Evolutionary conservation across 2,329 filamentous ascomycete species (phyloP).

Genomic region (Aspergillus oerlinghausenensis): DNA sequence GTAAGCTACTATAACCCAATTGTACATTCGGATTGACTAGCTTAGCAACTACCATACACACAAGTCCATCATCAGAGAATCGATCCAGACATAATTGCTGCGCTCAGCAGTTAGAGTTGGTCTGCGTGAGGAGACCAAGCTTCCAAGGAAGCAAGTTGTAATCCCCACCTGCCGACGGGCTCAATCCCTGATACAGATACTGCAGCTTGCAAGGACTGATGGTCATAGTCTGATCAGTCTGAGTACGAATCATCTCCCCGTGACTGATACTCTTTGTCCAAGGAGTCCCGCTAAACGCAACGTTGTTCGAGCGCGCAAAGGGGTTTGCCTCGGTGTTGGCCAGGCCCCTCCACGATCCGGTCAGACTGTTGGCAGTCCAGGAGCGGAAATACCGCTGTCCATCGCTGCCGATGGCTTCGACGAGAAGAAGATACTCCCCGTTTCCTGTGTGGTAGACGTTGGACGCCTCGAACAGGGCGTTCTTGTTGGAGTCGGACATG

Average conservation of each 20-base stretch:
- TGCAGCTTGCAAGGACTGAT: constrained; percentile 62
- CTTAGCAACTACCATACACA: no score
- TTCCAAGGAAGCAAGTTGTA: constrained; percentile 53
- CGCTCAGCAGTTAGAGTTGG: background rate
- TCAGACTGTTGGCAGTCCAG: constrained; percentile 56
- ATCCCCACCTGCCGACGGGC: constrained; percentile 38
- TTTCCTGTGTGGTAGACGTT: constrained; percentile 61
- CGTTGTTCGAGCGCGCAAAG: constrained; percentile 63
- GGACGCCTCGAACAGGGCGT: constrained; percentile 62
- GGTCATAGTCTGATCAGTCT: constrained; percentile 58
- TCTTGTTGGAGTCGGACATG: constrained; percentile 46
- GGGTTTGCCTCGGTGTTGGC: constrained; percentile 53
- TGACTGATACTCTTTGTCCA: constrained; percentile 67
- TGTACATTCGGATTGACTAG: no score
- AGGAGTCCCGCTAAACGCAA: constrained; percentile 47
- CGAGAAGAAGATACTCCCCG: constrained; percentile 62
- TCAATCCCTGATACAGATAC: constrained; percentile 59
- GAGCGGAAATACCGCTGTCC: constrained; percentile 62
- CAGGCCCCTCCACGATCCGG: constrained; percentile 56
- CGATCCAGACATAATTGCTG: no score
- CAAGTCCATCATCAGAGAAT: no score
- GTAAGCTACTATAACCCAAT: no score
- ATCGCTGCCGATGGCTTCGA: constrained; percentile 55
- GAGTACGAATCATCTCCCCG: constrained; percentile 56
- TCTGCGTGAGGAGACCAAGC: constrained; percentile 50